Evolutionary conservation across 306 rosid genomes (phyloP).

Genomic region (Arachis hypogaea): DNA sequence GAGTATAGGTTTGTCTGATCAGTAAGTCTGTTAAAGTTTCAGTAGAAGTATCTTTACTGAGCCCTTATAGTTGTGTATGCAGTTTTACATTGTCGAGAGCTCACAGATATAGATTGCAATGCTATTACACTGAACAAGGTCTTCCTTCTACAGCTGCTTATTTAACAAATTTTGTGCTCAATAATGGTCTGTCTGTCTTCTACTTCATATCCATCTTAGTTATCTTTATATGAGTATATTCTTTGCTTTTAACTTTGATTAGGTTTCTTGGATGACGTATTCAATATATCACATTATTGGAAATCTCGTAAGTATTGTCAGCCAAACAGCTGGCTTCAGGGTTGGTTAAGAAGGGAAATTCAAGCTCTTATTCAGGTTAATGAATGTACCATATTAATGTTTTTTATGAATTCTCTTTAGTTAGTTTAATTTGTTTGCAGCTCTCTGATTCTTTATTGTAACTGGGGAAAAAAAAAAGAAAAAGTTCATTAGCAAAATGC

Average conservation of each 20-base stretch:
- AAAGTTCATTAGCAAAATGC: neutral
- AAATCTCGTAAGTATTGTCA: slow-evolving; percentile 62
- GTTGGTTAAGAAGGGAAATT: slow-evolving; percentile 88
- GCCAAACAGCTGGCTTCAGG: slow-evolving; percentile 74
- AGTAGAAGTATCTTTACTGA: slow-evolving; percentile 32
- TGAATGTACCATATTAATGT: slow-evolving; percentile 24
- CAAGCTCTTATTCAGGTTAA: slow-evolving; percentile 82
- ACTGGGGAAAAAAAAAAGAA: neutral
- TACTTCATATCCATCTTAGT: slow-evolving; percentile 20
- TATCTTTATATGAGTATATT: neutral
- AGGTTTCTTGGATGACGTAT: slow-evolving; percentile 72
- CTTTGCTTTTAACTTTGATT: slow-evolving; percentile 22
- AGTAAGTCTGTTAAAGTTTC: neutral
- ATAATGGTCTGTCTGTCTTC: neutral
- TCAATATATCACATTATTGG: slow-evolving; percentile 65
- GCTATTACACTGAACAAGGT: slow-evolving; percentile 94
- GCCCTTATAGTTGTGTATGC: slow-evolving; percentile 35
- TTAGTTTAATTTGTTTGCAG: slow-evolving; percentile 12
- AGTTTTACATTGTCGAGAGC: slow-evolving; percentile 75
- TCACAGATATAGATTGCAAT: slow-evolving; percentile 83
- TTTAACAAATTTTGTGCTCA: slow-evolving; percentile 35
- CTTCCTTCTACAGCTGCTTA: slow-evolving; percentile 1
- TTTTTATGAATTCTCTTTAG: neutral
- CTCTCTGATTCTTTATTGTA: neutral
- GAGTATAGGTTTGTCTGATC: slow-evolving; percentile 54